These are phyloP conservation scores for Aegilops bicornis DNA, from an alignment of 176 grass and related monocot species.

Conservation along the genomic window DNA sequence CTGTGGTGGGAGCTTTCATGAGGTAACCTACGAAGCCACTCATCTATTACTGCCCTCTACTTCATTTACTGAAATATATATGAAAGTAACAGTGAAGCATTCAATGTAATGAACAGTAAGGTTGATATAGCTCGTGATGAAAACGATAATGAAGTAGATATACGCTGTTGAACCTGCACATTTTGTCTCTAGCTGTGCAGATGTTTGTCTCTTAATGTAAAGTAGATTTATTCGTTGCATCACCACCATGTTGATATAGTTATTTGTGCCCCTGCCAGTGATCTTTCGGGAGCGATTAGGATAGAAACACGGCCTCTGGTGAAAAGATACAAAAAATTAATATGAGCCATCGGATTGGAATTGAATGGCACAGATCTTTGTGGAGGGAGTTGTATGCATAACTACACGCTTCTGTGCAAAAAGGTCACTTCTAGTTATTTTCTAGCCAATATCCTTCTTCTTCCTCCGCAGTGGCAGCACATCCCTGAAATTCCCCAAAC, in stretches of 20 bases:
- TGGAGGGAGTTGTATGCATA: too few relatives aligned
- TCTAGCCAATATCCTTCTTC: too few relatives aligned
- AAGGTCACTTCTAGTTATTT: too few relatives aligned
- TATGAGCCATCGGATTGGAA: too few relatives aligned
- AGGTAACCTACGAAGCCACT: not conserved
- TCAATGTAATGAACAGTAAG: not conserved
- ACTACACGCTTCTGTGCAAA: too few relatives aligned
- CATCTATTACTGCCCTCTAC: not conserved
- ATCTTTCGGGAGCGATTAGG: not conserved
- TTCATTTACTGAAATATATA: constrained; percentile 1
- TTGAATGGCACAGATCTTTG: too few relatives aligned
- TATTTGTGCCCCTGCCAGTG: not conserved
- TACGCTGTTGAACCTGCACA: not conserved
- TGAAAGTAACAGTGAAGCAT: not conserved
- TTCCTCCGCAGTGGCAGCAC: too few relatives aligned
- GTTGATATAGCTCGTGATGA: not conserved
- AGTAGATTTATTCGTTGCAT: not conserved
- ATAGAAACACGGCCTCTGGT: too few relatives aligned
- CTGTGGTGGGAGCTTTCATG: not conserved
- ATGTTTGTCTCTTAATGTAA: constrained; percentile 15
- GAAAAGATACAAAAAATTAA: too few relatives aligned
- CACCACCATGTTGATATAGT: not conserved
- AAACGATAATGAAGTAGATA: not conserved
- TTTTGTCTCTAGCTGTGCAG: not conserved
- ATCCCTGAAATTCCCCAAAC: too few relatives aligned